Base-by-base conservation (phyloP, 257 asterid species). In the Jasminum sambac region DNA sequence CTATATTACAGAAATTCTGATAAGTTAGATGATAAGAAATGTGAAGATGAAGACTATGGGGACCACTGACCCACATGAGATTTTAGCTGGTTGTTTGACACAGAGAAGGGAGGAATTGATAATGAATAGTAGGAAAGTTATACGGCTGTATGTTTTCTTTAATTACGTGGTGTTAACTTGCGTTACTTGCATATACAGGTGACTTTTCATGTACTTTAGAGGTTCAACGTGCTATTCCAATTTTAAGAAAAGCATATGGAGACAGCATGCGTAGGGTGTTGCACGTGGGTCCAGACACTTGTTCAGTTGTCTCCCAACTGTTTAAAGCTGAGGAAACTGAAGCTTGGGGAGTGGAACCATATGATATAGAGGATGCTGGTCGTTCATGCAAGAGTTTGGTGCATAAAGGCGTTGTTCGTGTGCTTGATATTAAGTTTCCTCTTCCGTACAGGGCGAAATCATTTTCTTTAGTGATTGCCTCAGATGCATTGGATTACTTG, bases 281-380 rank as follows among this genome's bases (percentile, higher is more conserved):
- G 77, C 90, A 85, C 36, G 86, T 85, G 50, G 89, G 89, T 63
- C 89, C 87, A 2, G 85, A 83, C 78, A 68, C 81, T 16, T 85
- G 89, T 69, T 80, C 85, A 3, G 77, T 85, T 58, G 84, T 85
- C 72, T 76, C 85, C 34, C 74, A 76, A 69, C 72, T 85, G 67
- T 55, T 76, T 30, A 76, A 37, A 67, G 85, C 78, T 59, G 82
- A 76, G 24, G 85, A 79, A 39, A 80, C 74, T 44, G 87, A 85
- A 78, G 87, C 82, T 63, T 82, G 83, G 75, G 90, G 90, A 14
- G 67, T 85, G 63, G 90, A 82, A 59, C 90, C 90, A 7, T 85
- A 85, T 64, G 86, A 78, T 62, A 44, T 80, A 25, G 87, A 82
- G 66, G 84, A 85, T 78, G 82, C 85, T 37, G 78, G 72, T 30